A percentile compares a stretch with the other conserved stretches of the same genome.
Evolutionary conservation across 1,284 basidiomycete genomes (phyloP).

Genomic region (Puccinia coronata): DNA sequence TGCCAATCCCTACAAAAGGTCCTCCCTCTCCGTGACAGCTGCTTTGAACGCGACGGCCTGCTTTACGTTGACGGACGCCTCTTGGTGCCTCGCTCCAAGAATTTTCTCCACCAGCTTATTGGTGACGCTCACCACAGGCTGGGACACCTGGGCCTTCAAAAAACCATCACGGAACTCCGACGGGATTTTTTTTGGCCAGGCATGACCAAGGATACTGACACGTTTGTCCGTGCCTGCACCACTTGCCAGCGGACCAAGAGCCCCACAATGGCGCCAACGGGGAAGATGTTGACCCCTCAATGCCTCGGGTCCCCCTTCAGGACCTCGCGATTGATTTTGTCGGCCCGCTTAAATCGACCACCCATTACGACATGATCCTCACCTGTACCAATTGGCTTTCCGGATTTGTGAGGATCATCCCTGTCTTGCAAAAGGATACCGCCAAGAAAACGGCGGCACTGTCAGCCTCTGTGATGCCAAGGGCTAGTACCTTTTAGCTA

Average conservation of each 20-base stretch:
- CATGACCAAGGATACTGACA: neutral
- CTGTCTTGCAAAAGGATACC: too few species aligned
- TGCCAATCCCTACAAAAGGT: conserved; percentile 53
- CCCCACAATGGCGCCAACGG: neutral
- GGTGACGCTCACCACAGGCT: neutral
- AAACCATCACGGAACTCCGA: neutral
- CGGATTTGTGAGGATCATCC: too few species aligned
- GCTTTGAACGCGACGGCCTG: conserved; percentile 52
- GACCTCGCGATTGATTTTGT: neutral
- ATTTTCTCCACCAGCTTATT: neutral
- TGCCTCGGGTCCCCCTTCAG: too few species aligned
- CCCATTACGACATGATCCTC: neutral
- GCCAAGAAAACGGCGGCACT: too few species aligned
- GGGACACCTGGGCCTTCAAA: neutral
- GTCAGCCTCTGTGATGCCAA: too few species aligned
- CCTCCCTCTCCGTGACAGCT: neutral
- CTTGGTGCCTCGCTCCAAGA: conserved; percentile 56
- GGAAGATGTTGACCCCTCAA: neutral
- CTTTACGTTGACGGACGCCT: conserved; percentile 57
- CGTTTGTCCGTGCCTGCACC: neutral
- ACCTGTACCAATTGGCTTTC: too few species aligned
- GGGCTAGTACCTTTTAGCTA: too few species aligned
- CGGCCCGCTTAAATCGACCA: neutral
- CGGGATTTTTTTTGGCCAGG: conserved; percentile 18
- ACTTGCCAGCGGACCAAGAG: neutral